Conservation (phyloP, 2,329 filamentous ascomycete species). For the Aspergillus sp. region DNA sequence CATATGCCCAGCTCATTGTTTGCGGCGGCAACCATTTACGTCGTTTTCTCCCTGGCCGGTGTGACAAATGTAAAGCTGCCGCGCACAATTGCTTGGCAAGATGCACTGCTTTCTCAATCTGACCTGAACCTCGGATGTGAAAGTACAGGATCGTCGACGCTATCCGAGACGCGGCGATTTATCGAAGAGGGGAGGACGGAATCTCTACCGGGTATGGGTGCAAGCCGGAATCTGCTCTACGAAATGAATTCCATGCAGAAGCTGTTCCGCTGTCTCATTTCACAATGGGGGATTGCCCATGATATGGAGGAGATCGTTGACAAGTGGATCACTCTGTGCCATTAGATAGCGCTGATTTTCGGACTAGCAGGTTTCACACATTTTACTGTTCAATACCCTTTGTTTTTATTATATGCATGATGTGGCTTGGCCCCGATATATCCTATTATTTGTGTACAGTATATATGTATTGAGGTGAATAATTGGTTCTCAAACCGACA, state of each 20-base stretch:
- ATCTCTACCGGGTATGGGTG: constrained; percentile 20
- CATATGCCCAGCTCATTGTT: constrained; percentile 48
- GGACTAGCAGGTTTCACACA: too few species aligned
- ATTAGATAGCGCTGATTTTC: constrained; percentile 21
- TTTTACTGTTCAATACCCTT: neutral
- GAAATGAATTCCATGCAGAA: constrained; percentile 50
- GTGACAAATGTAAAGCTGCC: constrained; percentile 40
- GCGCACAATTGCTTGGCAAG: constrained; percentile 42
- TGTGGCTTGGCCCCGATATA: neutral
- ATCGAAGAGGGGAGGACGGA: constrained; percentile 31
- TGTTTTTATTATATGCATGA: neutral
- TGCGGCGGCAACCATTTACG: constrained; percentile 45
- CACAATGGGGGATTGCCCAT: constrained; percentile 48
- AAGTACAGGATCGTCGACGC: constrained; percentile 19
- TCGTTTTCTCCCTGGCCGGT: constrained; percentile 42
- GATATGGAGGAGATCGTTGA: constrained; percentile 48
- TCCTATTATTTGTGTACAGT: too few species aligned
- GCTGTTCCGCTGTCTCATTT: constrained; percentile 44
- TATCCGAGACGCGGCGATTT: constrained; percentile 41
- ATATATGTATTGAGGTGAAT: too few species aligned
- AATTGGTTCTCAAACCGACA: too few species aligned
- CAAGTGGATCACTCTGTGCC: constrained; percentile 46
- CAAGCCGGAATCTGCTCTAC: constrained; percentile 44
- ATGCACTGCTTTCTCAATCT: constrained; percentile 33
- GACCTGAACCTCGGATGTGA: constrained; percentile 30